Evolutionary conservation across 805 yeast species (phyloP).

Genomic region (Starmerella riodocensis): DNA sequence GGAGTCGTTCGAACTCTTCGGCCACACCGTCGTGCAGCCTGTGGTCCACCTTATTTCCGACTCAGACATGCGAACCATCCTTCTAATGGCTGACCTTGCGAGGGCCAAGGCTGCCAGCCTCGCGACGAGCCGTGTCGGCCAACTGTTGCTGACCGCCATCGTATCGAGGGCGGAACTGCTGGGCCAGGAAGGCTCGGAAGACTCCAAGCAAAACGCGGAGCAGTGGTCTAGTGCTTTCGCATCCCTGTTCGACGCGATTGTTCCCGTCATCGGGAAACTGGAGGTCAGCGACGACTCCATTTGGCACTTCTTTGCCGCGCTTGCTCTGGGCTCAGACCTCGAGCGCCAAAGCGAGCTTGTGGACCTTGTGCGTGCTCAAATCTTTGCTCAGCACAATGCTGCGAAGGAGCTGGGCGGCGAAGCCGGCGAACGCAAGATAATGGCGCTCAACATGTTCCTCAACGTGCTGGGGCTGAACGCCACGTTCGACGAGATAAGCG

Average conservation of each 20-base stretch:
- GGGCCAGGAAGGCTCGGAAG: conserved; percentile 49
- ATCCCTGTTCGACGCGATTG: conserved; percentile 62
- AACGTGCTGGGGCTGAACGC: conserved; percentile 95
- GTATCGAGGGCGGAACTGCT: conserved; percentile 85
- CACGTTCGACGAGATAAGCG: conserved; percentile 75
- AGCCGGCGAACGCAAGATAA: conserved; percentile 46
- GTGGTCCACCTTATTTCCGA: conserved; percentile 74
- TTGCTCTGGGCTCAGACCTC: conserved; percentile 81
- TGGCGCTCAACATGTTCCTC: conserved; percentile 77
- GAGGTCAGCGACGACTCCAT: conserved; percentile 61
- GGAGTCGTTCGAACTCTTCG: conserved; percentile 37
- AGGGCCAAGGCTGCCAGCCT: conserved; percentile 50
- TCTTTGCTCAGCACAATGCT: conserved; percentile 60
- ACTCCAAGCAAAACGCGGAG: conserved; percentile 31
- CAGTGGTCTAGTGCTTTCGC: conserved; percentile 76
- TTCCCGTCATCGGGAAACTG: conserved; percentile 59
- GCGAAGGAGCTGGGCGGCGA: conserved; percentile 38
- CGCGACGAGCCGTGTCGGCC: conserved; percentile 58
- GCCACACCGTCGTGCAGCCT: conserved; percentile 67
- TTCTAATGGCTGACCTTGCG: conserved; percentile 58
- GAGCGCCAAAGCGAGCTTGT: conserved; percentile 82
- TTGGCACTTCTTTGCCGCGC: conserved; percentile 93
- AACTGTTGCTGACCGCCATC: conserved; percentile 76
- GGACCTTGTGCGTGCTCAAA: conserved; percentile 85
- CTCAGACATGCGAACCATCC: conserved; percentile 63